A percentile compares a stretch with the other conserved stretches of the same genome.
Conservation (phyloP, 176 grass and related monocot genomes). For the Aechmea fasciata region DNA sequence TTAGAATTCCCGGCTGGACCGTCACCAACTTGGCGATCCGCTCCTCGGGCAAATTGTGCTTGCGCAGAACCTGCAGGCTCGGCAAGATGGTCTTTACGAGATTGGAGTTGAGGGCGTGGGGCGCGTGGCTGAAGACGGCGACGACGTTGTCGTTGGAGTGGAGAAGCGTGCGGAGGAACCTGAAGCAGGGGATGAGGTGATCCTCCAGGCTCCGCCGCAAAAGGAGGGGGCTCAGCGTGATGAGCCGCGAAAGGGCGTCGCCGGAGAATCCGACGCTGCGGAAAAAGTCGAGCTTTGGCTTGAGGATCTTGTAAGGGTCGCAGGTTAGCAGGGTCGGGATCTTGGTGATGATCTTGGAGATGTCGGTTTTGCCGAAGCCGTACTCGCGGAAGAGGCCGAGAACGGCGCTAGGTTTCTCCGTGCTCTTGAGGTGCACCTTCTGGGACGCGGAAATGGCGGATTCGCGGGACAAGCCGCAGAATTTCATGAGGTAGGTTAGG, state of each 20-base stretch:
- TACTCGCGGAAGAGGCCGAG: conserved; percentile 8
- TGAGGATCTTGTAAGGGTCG: conserved; percentile 7
- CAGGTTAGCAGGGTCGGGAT: conserved; percentile 5
- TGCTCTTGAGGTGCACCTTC: neutral
- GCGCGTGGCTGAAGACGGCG: neutral
- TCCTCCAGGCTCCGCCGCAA: conserved; percentile 7
- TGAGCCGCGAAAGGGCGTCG: neutral
- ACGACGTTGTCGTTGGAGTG: neutral
- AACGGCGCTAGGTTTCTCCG: neutral
- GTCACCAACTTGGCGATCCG: neutral
- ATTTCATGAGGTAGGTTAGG: neutral
- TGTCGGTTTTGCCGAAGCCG: conserved; percentile 20
- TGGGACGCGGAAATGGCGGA: conserved; percentile 1
- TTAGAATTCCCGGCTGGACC: conserved; percentile 2
- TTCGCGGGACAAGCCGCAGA: conserved; percentile 1
- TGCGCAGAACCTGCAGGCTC: conserved; percentile 6
- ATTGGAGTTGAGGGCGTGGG: conserved; percentile 12
- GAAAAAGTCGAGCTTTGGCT: conserved; percentile 24
- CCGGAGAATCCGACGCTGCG: conserved; percentile 8
- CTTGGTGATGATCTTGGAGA: conserved; percentile 9
- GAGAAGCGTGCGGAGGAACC: conserved; percentile 7
- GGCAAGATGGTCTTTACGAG: neutral
- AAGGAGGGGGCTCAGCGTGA: neutral
- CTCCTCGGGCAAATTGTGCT: neutral
- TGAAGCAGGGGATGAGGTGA: conserved; percentile 17